Base-by-base conservation (phyloP, 805 yeast genomes). In the Lipomyces japonicus region DNA sequence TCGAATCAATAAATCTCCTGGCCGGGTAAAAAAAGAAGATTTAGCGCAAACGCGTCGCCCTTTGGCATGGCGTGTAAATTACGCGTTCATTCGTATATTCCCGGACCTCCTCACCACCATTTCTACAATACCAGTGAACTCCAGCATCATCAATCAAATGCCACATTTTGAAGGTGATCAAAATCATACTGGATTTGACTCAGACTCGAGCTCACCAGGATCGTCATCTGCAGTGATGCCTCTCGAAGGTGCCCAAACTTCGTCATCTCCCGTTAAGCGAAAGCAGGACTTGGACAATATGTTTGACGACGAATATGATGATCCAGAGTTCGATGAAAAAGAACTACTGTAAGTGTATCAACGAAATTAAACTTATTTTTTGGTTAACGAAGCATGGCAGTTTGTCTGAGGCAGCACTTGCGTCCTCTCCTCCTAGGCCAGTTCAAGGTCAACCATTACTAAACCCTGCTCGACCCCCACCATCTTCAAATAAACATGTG, bases 101-200 rank as follows among this genome's bases (percentile, higher is more conserved):
- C n/a, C n/a, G n/a, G n/a, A n/a, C n/a, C n/a, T n/a, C n/a, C n/a
- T n/a, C n/a, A n/a, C n/a, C n/a, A n/a, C n/a, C n/a, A n/a, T n/a
- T n/a, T n/a, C n/a, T n/a, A n/a, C n/a, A n/a, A n/a, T n/a, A n/a
- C n/a, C n/a, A n/a, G n/a, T n/a, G n/a, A n/a, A n/a, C n/a, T n/a
- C n/a, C n/a, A n/a, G n/a, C n/a, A 34, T 19, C 5, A 34, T 19
- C 7, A 34, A 6, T 6, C 10, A 34, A n/a, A 49, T 50, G 55
- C 57, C 57, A 18, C 48, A 45, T 39, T 52, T 52, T 39, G 47
- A 44, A 19, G 30, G 24, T n/a, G 51, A 42, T 40, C 25, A 39
- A 16, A 26, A 18, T 14, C 6, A n/a, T 18, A 34, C 10, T 6
- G 37, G 16, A 6, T 12, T 19, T 6, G 21, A n/a, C 5, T 6